Conservation (phyloP, 805 yeast species). For the Nakazawaea holstii region DNA sequence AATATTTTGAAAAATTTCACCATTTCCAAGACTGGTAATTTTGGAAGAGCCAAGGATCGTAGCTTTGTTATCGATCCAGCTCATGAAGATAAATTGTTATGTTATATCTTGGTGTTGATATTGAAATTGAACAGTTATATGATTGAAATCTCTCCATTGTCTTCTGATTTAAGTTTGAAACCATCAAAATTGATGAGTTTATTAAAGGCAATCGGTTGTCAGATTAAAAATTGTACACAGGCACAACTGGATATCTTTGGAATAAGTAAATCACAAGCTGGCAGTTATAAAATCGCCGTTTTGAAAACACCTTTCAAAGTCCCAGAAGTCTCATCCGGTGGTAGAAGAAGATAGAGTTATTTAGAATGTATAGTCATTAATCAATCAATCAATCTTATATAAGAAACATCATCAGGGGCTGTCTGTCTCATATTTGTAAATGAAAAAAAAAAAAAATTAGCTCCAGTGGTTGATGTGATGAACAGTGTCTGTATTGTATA, state of each 20-base stretch:
- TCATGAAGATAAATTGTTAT: conserved; percentile 79
- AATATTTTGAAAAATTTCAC: conserved; percentile 72
- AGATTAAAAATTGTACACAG: conserved; percentile 62
- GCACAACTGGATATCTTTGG: conserved; percentile 74
- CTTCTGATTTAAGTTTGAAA: conserved; percentile 77
- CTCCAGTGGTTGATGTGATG: too few relatives aligned
- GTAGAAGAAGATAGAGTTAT: conserved; percentile 29
- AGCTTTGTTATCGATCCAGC: conserved; percentile 83
- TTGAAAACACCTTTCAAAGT: conserved; percentile 84
- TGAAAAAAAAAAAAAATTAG: too few relatives aligned
- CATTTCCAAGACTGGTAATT: conserved; percentile 52
- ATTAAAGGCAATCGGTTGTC: conserved; percentile 79
- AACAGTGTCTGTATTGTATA: too few relatives aligned
- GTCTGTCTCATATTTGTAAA: too few relatives aligned
- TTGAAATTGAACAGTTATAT: conserved; percentile 73
- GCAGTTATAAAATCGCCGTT: conserved; percentile 71
- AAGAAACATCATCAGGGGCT: too few relatives aligned
- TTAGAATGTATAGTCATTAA: too few relatives aligned
- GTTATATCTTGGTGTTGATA: conserved; percentile 67
- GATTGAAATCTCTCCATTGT: conserved; percentile 74
- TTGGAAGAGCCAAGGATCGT: conserved; percentile 72
- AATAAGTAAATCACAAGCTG: conserved; percentile 44
- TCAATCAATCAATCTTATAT: too few relatives aligned
- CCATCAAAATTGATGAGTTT: conserved; percentile 66
- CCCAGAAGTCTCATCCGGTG: conserved; percentile 76